These are phyloP conservation scores for Pezicula carpinea DNA, from an alignment of 2,329 filamentous ascomycete species.

Conservation along the genomic window DNA sequence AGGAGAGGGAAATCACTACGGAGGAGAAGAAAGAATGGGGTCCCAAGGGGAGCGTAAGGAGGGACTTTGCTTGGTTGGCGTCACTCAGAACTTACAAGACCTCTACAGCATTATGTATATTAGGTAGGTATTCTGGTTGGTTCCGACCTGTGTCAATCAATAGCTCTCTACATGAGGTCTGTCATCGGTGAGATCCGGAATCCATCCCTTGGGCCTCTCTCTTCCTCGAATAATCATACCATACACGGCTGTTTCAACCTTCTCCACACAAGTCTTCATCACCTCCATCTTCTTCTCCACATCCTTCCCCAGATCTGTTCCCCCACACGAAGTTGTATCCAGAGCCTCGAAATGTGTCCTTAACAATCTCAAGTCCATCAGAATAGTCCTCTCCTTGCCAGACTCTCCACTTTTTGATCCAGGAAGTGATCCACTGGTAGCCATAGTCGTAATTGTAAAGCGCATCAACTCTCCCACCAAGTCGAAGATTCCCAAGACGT, in stretches of 20 bases:
- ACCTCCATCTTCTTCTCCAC: conserved; percentile 78
- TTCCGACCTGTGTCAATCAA: conserved; percentile 8
- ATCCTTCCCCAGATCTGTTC: conserved; percentile 53
- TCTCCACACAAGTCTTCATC: conserved; percentile 84
- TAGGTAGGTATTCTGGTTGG: too few species aligned
- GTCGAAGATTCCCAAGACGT: conserved; percentile 87
- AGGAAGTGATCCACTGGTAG: conserved; percentile 51
- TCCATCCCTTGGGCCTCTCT: conserved; percentile 87
- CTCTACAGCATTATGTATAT: too few species aligned
- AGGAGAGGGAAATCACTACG: too few species aligned
- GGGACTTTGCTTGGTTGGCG: too few species aligned
- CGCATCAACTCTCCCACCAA: conserved; percentile 96
- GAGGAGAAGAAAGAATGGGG: too few species aligned
- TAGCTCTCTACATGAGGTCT: conserved; percentile 25
- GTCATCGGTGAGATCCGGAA: conserved; percentile 61
- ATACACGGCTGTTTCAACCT: conserved; percentile 89
- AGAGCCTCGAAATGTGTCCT: conserved; percentile 73
- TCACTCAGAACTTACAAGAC: too few species aligned
- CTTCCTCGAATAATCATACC: conserved; percentile 81
- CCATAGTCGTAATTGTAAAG: conserved; percentile 85
- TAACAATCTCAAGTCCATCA: conserved; percentile 76
- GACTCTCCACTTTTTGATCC: conserved; percentile 26
- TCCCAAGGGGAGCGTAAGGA: too few species aligned
- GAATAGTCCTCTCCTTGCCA: conserved; percentile 51
- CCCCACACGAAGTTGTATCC: conserved; percentile 44